A percentile compares a stretch with the other conserved stretches of the same genome.
Evolutionary conservation across 345 rosid species (phyloP).

Genomic region (Anacardium occidentale): DNA sequence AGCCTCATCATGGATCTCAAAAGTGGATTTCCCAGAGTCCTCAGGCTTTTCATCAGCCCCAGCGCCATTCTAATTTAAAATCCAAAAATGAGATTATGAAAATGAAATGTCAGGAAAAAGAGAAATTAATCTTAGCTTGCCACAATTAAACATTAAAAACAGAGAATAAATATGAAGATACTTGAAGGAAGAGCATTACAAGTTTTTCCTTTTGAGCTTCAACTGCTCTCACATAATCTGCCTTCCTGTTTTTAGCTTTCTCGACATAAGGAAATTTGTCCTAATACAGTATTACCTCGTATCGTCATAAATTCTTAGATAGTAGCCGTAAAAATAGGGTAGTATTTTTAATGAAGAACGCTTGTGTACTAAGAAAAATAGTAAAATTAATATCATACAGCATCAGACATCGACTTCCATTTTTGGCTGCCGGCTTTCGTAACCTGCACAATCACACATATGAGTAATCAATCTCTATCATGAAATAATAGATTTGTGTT

Average conservation of each 20-base stretch:
- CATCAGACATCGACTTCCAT: conserved; percentile 41
- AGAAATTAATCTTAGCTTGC: not conserved
- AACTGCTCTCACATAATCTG: conserved; percentile 35
- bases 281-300: conserved; percentile 15
- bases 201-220: conserved; percentile 27
- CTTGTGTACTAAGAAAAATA: not conserved
- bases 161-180: not conserved
- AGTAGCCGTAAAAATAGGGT: not conserved
- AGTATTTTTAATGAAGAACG: not conserved
- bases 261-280: conserved; percentile 36
- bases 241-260: conserved; percentile 34
- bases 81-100: not conserved
- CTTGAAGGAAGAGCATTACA: conserved; percentile 14
- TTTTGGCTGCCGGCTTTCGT: conserved; percentile 45
- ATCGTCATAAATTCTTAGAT: not conserved
- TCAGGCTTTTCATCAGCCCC: conserved; percentile 10
- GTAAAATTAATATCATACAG: conserved; percentile 25
- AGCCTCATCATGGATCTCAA: conserved; percentile 27
- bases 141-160: not conserved
- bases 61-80: conserved; percentile 8
- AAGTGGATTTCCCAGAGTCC: conserved; percentile 26
- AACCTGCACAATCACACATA: conserved; percentile 29
- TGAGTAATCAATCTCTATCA: not conserved
- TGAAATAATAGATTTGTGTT: not conserved
- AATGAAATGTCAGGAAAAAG: not conserved